phyloP scores from a whole-genome alignment of 208 protist species.

The Leishmania amazonensis region DNA sequence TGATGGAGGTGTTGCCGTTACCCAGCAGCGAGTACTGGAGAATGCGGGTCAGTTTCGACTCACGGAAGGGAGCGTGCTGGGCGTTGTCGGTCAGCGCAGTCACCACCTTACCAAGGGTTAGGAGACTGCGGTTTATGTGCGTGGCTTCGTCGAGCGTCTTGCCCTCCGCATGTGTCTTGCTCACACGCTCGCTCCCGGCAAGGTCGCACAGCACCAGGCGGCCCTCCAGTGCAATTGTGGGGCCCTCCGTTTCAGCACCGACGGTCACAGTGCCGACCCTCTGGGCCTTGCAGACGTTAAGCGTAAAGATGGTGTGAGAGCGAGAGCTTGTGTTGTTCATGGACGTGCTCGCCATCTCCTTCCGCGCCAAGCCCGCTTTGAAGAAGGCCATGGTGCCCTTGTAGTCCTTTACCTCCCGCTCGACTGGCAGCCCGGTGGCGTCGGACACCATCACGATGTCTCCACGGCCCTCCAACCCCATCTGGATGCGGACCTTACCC shows the following conservation, averaged over 20 bases:
- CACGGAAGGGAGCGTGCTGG: conserved; percentile 88
- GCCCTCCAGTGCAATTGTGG: conserved; percentile 68
- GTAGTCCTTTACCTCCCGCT: conserved; percentile 66
- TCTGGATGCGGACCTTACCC: conserved; percentile 76
- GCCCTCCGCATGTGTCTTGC: conserved; percentile 92
- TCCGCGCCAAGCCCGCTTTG: conserved; percentile 70
- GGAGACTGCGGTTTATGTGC: conserved; percentile 97
- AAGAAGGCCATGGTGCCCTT: conserved; percentile 79
- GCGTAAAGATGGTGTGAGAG: conserved; percentile 93
- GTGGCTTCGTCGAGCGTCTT: conserved; percentile 94
- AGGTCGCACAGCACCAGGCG: conserved; percentile 97
- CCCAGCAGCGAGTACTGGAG: conserved; percentile 92
- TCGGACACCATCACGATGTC: conserved; percentile 84
- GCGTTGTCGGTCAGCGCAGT: conserved; percentile 81
- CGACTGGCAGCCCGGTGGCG: conserved; percentile 56
- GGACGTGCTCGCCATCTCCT: conserved; percentile 90
- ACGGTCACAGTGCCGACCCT: conserved; percentile 47
- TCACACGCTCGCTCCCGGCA: conserved; percentile 96
- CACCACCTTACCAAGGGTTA: conserved; percentile 92
- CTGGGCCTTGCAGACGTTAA: conserved; percentile 82
- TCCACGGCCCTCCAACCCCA: conserved; percentile 70
- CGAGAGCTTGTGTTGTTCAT: conserved; percentile 93
- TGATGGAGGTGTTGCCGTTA: conserved; percentile 91
- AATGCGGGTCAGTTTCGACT: conserved; percentile 95
- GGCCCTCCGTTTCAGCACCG: conserved; percentile 6